Conservation (phyloP, 2,329 filamentous ascomycete genomes). For the Diplodia intermedia region DNA sequence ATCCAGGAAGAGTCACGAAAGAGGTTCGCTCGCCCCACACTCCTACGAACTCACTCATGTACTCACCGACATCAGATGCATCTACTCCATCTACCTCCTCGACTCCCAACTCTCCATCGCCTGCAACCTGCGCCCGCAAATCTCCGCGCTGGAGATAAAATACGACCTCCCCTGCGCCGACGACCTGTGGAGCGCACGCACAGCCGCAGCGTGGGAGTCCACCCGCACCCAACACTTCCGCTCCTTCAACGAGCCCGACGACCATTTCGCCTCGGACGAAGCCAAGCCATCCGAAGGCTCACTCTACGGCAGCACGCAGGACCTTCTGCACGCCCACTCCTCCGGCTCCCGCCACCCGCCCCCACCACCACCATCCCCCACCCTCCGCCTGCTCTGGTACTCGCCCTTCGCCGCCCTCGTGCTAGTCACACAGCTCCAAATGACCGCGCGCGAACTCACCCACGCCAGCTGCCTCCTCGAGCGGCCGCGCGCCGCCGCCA, state of each 20-base stretch:
- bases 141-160: constrained; percentile 41
- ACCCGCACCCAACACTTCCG: constrained; percentile 1
- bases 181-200: constrained; percentile 36
- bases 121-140: constrained; percentile 13
- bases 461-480: background rate
- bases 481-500: background rate
- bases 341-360: background rate
- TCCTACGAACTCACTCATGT: constrained; percentile 26
- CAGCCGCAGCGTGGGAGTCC: constrained; percentile 35
- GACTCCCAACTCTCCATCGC: constrained; percentile 32
- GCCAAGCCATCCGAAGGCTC: background rate
- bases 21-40: background rate
- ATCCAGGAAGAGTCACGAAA: background rate
- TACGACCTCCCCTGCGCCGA: constrained; percentile 38
- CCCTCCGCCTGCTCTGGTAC: constrained; percentile 14
- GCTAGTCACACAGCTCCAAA: constrained; percentile 4
- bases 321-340: background rate
- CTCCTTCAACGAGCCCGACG: constrained; percentile 15
- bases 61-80: constrained; percentile 36
- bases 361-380: background rate
- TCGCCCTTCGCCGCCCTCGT: constrained; percentile 13
- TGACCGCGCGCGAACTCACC: background rate
- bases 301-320: background rate
- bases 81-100: constrained; percentile 39
- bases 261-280: constrained; percentile 3